Evolutionary conservation across 2,329 filamentous ascomycete genomes (phyloP), one percentile per base, ranked within the genome.

Genomic region (Remersonia thermophila): DNA sequence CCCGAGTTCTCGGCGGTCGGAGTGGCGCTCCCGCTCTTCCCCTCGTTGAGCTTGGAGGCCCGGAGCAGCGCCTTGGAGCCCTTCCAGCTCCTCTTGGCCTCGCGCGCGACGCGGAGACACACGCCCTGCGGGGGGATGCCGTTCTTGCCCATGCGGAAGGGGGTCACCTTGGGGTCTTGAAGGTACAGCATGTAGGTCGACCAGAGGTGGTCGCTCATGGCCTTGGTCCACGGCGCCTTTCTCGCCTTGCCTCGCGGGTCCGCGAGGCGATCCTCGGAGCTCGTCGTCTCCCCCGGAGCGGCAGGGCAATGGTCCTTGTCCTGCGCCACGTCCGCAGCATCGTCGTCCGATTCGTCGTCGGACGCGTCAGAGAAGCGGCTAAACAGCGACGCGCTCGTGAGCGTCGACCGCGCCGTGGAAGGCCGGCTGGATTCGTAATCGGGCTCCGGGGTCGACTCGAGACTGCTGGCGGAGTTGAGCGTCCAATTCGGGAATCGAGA

Each of bases 181-280:
- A 80, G 58, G 47, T 80, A 81, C 35, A 76, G 59, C 39, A 70
- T 58, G 50, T 79, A 81, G 1, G 71, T 77, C 4, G 70, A 65
- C 77, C 77, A 81, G 8, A 81, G 56, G 47, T 81, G 77, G 10
- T 69, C 61, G 55, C 65, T 74, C 73, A 80, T 79, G 13, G 71
- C 66, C 42, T 69, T 70, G 4, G 74, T 78, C 77, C 77, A 80
- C 0, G 65, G 67, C 1, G 70, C 69, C 51, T 68, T 73, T 40
- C 69, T 60, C 25, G 56, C 48, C 37, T 59, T 60, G 12, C 32
- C 32, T 12, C 38, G 43, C 14, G 20, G 33, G 17, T 32, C 40
- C 16, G 30, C 16, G 4, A 36, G 33, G 18, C 38, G 43, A 23
- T 23, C 20, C 23, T 30, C 42, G 34, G 27, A 18, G 3, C 31